phyloP scores from a whole-genome alignment of 805 yeast genomes.

The Candida morakotiae region DNA sequence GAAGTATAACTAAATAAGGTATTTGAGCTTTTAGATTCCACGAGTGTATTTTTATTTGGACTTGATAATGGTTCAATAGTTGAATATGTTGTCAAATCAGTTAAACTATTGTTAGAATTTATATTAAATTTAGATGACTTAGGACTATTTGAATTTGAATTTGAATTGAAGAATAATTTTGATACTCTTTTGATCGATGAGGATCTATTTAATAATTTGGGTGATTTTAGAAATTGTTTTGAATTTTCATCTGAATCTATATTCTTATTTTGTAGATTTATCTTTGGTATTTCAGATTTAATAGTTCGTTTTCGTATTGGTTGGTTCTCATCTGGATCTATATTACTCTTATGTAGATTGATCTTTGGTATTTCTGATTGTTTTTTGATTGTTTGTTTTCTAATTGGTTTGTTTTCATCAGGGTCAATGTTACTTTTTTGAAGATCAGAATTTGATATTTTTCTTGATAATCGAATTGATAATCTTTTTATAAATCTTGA shows the following conservation, averaged over 20 bases:
- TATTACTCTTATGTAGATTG: too few relatives aligned
- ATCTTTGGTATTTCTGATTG: too few relatives aligned
- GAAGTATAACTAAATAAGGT: slow-evolving; percentile 24
- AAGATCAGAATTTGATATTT: neutral
- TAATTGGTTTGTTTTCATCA: neutral
- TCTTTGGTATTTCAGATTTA: too few relatives aligned
- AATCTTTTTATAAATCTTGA: slow-evolving; percentile 4
- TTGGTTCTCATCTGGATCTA: too few relatives aligned
- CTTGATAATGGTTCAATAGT: slow-evolving; percentile 13
- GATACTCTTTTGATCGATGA: slow-evolving; percentile 3
- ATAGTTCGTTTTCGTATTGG: too few relatives aligned
- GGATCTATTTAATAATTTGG: neutral
- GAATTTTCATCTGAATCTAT: slow-evolving; percentile 2
- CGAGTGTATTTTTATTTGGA: slow-evolving; percentile 12
- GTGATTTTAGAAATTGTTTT: neutral
- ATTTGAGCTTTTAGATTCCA: slow-evolving; percentile 17
- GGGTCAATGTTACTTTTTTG: slow-evolving; percentile 2
- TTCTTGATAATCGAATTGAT: slow-evolving; percentile 2
- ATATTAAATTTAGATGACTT: neutral
- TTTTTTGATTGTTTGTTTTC: too few relatives aligned
- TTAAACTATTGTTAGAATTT: too few relatives aligned
- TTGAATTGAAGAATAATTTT: neutral
- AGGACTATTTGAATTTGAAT: neutral
- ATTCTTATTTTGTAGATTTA: neutral
- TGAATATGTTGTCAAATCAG: neutral